Evolutionary conservation across 768 basidiomycete genomes (phyloP).

Genomic region (Tylopilus subfusipes): DNA sequence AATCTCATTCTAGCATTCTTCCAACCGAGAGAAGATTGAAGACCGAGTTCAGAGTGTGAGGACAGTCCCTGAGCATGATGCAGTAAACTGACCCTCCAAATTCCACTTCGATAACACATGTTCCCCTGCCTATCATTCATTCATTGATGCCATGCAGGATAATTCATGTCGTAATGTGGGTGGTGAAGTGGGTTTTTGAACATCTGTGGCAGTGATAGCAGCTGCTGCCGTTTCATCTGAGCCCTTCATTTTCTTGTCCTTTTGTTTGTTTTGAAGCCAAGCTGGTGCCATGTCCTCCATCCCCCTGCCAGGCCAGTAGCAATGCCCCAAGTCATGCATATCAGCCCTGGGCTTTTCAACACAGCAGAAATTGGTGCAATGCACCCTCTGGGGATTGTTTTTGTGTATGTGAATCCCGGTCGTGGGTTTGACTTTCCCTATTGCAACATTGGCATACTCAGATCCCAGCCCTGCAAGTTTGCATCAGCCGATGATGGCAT

Average conservation of each 20-base stretch:
- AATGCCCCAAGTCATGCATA: background rate
- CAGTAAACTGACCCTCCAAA: accelerated
- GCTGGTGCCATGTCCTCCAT: background rate
- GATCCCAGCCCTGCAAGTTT: background rate
- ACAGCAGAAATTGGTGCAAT: background rate
- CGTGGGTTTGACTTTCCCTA: background rate
- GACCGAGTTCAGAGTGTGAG: background rate
- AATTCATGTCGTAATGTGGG: no score
- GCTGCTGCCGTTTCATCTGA: background rate
- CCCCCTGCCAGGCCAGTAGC: background rate
- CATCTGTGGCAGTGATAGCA: background rate
- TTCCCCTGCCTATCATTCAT: background rate
- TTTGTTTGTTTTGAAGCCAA: no score
- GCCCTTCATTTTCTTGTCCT: no score
- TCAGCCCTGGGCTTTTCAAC: background rate
- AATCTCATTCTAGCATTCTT: background rate
- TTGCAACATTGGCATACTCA: background rate
- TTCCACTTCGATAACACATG: background rate
- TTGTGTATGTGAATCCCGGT: background rate
- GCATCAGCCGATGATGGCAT: no score
- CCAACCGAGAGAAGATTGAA: background rate
- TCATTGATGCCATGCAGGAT: no score
- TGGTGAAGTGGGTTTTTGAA: no score
- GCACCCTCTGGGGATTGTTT: background rate
- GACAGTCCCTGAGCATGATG: background rate